Percentiles rank a stretch among this genome's conserved stretches.
These are phyloP conservation scores for Leishmania aethiopica DNA, from an alignment of 208 protist genomes.

Conservation along the genomic window DNA sequence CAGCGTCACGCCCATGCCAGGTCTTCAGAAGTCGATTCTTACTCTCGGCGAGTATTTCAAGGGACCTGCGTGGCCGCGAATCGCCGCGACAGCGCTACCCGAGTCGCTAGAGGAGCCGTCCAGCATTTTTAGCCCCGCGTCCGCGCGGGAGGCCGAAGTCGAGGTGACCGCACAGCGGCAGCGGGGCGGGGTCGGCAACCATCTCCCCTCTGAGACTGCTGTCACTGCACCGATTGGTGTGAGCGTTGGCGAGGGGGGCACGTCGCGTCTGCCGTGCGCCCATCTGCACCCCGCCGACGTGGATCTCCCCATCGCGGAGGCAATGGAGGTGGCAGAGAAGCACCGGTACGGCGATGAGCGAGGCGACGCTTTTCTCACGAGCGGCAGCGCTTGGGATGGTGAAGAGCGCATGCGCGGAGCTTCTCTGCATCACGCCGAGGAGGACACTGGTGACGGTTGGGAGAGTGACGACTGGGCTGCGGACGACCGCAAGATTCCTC, in stretches of 20 bases:
- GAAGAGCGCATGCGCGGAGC: background rate
- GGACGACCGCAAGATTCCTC: background rate
- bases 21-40: conserved; percentile 2
- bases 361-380: too few species aligned
- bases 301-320: background rate
- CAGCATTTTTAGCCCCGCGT: conserved; percentile 24
- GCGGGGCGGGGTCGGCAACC: background rate
- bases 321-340: conserved; percentile 11
- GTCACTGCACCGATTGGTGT: background rate
- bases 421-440: background rate
- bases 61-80: background rate
- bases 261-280: background rate
- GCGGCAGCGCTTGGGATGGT: background rate
- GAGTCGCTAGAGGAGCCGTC: background rate
- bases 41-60: background rate
- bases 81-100: background rate
- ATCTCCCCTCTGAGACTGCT: background rate
- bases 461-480: conserved; percentile 25
- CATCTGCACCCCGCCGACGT: background rate
- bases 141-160: background rate
- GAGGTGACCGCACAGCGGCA: background rate
- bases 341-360: conserved; percentile 3
- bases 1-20: background rate
- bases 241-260: background rate
- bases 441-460: background rate